A percentile compares a stretch with the other conserved stretches of the same genome.
Evolutionary conservation across 2,329 filamentous ascomycete genomes (phyloP).

Genomic region (Stenocarpella maydis): DNA sequence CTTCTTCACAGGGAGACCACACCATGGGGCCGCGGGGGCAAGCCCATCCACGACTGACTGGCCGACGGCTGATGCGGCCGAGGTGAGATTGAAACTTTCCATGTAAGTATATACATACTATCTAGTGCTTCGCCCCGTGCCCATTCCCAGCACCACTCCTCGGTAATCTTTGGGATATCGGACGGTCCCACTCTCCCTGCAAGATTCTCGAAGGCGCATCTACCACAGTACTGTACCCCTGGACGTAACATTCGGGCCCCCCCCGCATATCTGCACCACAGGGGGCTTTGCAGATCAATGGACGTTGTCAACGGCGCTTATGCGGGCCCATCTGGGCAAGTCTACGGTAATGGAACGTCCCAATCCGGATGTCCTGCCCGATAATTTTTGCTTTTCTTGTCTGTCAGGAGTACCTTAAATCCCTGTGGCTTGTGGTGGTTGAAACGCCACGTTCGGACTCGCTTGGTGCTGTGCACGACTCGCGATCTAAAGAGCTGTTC

Average conservation of each 20-base stretch:
- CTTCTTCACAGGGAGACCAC: background rate
- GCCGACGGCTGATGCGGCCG: slow-evolving; percentile 10
- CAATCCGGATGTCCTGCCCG: background rate
- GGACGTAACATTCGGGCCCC: background rate
- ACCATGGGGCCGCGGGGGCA: background rate
- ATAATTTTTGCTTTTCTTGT: background rate
- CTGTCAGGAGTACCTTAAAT: background rate
- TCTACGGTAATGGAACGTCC: background rate
- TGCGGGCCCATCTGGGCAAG: background rate
- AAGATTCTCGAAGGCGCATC: background rate
- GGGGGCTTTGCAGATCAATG: slow-evolving; percentile 13
- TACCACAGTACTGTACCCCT: background rate
- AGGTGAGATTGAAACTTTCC: slow-evolving; percentile 6
- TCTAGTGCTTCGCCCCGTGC: slow-evolving; percentile 14
- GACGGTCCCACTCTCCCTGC: slow-evolving; percentile 5
- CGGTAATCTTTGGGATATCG: slow-evolving; percentile 1
- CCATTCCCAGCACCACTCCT: background rate
- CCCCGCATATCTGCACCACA: background rate
- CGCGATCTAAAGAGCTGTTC: too few relatives aligned
- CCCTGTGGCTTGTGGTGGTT: too few relatives aligned
- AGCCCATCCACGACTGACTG: background rate
- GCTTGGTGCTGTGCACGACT: too few relatives aligned
- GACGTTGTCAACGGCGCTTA: slow-evolving; percentile 10
- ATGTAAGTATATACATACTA: background rate
- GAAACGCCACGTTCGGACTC: too few relatives aligned